phyloP scores from a whole-genome alignment of 2,329 filamentous ascomycete species.

The Arthrocladium fulminans region DNA sequence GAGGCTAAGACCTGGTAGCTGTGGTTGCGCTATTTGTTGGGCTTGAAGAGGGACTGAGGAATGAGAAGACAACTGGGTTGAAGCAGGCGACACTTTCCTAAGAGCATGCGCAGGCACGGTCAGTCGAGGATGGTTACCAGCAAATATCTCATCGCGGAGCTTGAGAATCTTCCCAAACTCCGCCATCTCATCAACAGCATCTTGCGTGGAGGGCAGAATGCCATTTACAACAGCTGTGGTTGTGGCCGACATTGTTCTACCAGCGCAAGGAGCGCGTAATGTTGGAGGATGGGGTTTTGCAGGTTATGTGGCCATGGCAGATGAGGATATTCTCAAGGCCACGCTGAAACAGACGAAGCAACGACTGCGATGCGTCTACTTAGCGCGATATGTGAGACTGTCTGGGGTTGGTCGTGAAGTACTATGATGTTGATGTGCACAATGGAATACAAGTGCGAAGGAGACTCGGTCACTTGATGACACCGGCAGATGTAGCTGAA shows the following conservation, averaged over 20 bases:
- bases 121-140: slow-evolving; percentile 57
- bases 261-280: slow-evolving; percentile 9
- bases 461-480: not conserved
- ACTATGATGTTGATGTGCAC: not conserved
- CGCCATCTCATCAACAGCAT: slow-evolving; percentile 47
- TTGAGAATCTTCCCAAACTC: slow-evolving; percentile 74
- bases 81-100: slow-evolving; percentile 31
- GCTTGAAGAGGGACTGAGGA: slow-evolving; percentile 21
- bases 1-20: slow-evolving; percentile 20
- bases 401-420: not conserved
- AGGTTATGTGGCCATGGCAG: slow-evolving; percentile 2
- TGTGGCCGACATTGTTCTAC: slow-evolving; percentile 18
- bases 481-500: not conserved
- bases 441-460: not conserved
- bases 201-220: slow-evolving; percentile 23
- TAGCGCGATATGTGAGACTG: not conserved
- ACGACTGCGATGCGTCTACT: not conserved
- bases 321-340: not conserved
- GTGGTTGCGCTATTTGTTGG: slow-evolving; percentile 18
- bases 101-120: slow-evolving; percentile 47
- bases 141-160: slow-evolving; percentile 71
- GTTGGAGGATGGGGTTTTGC: not conserved
- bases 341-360: not conserved
- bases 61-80: slow-evolving; percentile 19
- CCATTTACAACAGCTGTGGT: slow-evolving; percentile 22